Conservation (phyloP, 2,329 filamentous ascomycete genomes). For the Claviceps digitariae region DNA sequence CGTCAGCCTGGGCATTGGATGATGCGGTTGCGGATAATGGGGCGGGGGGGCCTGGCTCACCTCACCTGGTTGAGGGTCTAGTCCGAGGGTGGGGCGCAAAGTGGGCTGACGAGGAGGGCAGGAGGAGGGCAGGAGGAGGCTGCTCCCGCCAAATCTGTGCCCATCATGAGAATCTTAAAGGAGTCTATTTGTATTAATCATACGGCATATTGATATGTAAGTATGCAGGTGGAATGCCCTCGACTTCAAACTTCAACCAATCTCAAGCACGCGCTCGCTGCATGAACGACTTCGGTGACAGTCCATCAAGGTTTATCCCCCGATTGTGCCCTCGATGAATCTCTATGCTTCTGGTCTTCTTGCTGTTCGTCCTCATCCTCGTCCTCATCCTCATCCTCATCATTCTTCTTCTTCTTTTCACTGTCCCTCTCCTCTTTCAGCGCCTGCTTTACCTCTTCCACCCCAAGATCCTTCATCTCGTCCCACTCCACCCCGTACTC, state of each 20-base stretch:
- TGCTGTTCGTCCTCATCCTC: conserved; percentile 23
- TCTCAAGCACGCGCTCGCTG: neutral
- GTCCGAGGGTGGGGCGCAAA: neutral
- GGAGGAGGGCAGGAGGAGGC: too few relatives aligned
- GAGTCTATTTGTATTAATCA: too few relatives aligned
- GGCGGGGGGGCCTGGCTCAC: too few relatives aligned
- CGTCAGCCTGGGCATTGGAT: conserved; percentile 16
- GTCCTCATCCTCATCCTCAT: conserved; percentile 26
- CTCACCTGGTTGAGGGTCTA: too few relatives aligned
- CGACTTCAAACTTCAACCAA: neutral
- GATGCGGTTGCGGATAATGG: too few relatives aligned
- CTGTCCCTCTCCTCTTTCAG: conserved; percentile 38
- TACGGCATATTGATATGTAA: too few relatives aligned
- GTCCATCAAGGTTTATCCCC: neutral
- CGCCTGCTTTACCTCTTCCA: conserved; percentile 47
- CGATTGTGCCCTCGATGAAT: conserved; percentile 13
- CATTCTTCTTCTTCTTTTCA: conserved; percentile 20
- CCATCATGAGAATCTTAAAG: neutral
- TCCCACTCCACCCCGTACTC: conserved; percentile 92
- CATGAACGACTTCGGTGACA: neutral
- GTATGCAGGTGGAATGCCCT: neutral
- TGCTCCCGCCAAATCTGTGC: too few relatives aligned
- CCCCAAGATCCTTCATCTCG: conserved; percentile 57
- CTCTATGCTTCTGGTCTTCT: conserved; percentile 14
- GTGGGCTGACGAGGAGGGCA: conserved; percentile 2